These are phyloP conservation scores for Kentomonas sorsogonicus DNA, from an alignment of 208 protist species.

Conservation along the genomic window DNA sequence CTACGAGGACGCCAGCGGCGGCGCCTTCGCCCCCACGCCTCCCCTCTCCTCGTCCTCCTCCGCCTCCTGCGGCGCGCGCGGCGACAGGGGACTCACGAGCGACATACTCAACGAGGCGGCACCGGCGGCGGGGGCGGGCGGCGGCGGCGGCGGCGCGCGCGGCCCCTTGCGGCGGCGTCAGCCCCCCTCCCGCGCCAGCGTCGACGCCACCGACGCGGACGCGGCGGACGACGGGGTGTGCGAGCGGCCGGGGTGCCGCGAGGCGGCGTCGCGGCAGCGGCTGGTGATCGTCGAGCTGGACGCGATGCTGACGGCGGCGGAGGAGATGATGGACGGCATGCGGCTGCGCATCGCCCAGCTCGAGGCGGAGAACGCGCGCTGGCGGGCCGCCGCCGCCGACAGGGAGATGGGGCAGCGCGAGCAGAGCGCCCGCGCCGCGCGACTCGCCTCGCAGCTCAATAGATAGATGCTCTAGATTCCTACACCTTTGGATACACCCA, in stretches of 20 bases:
- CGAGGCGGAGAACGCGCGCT: no score
- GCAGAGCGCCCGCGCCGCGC: no score
- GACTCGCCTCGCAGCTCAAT: no score
- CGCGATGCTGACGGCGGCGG: not conserved
- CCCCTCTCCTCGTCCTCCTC: not conserved
- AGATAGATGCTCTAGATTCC: not conserved
- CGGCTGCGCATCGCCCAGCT: no score
- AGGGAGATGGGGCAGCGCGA: no score
- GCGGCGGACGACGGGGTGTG: not conserved
- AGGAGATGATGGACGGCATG: not conserved
- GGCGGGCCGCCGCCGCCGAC: no score
- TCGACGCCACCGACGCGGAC: not conserved
- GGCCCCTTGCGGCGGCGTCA: not conserved
- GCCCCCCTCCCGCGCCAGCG: not conserved
- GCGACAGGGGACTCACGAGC: no score
- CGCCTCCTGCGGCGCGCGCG: not conserved
- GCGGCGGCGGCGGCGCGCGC: not conserved
- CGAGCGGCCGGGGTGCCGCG: not conserved
- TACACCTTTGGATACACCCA: slow-evolving; percentile 11
- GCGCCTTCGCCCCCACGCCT: no score
- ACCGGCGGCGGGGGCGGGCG: no score
- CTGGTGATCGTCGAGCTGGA: not conserved
- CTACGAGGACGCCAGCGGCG: no score
- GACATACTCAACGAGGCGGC: not conserved
- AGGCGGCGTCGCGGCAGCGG: not conserved